A percentile compares a stretch with the other conserved stretches of the same genome.
phyloP scores from a whole-genome alignment of 768 basidiomycete genomes.

The Termitomyces sp. region DNA sequence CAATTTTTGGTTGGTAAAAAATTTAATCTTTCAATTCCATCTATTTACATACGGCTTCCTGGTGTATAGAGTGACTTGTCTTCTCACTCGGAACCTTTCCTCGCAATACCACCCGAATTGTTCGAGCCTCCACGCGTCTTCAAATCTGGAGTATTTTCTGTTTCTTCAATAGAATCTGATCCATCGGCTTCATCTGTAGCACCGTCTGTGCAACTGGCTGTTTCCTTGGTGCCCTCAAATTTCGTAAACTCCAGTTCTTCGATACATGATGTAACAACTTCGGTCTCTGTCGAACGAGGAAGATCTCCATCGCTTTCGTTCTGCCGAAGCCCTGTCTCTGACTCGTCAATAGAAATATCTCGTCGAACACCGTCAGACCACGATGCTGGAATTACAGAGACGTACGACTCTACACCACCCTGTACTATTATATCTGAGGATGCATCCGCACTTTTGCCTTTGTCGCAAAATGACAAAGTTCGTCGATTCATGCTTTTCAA shows the following conservation, averaged over 20 bases:
- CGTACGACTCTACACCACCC: not conserved
- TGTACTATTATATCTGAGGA: conserved; percentile 8
- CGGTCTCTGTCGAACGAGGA: not conserved
- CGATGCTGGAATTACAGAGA: not conserved
- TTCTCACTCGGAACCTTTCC: not conserved
- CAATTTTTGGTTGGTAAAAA: not conserved
- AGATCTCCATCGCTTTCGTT: not conserved
- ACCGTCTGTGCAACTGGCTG: not conserved
- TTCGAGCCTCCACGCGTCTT: conserved; percentile 2
- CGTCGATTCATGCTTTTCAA: conserved; percentile 30
- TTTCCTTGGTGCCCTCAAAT: not conserved
- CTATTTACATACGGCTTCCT: not conserved
- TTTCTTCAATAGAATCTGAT: not conserved
- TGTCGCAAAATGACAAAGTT: conserved; percentile 30
- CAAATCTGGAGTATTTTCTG: conserved; percentile 8
- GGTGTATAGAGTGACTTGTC: not conserved
- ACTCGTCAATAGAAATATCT: not conserved
- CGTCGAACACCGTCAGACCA: not conserved
- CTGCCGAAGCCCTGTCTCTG: not conserved
- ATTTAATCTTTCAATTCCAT: not conserved
- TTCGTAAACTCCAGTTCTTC: not conserved
- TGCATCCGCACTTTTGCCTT: conserved; percentile 14
- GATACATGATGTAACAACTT: not conserved
- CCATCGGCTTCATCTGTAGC: not conserved
- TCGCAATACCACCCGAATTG: not conserved